A percentile compares a stretch with the other conserved stretches of the same genome.
phyloP scores from a whole-genome alignment of 2,329 filamentous ascomycete genomes.

The Fusarium torulosum region DNA sequence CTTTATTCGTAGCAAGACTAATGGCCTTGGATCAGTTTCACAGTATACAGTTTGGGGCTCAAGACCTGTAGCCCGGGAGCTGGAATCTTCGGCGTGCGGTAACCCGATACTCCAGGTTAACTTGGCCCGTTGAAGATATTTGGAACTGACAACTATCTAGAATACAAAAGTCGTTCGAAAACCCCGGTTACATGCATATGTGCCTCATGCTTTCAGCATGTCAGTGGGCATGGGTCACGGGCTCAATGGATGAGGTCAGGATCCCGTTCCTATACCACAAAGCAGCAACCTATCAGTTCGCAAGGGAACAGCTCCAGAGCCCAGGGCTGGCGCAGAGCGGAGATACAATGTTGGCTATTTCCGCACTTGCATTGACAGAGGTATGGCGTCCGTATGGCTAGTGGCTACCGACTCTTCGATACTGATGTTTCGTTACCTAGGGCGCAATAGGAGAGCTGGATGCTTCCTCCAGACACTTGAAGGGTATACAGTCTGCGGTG shows the following conservation, averaged over 20 bases:
- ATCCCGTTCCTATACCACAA: slow-evolving; percentile 62
- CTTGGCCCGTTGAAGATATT: not conserved
- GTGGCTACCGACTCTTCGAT: not conserved
- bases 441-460: slow-evolving; percentile 59
- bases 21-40: slow-evolving; percentile 51
- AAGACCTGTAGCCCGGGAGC: slow-evolving; percentile 54
- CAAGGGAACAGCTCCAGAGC: slow-evolving; percentile 57
- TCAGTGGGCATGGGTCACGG: slow-evolving; percentile 61
- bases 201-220: slow-evolving; percentile 60
- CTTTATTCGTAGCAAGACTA: slow-evolving; percentile 20
- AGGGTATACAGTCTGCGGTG: slow-evolving; percentile 53
- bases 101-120: slow-evolving; percentile 10
- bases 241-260: slow-evolving; percentile 59
- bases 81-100: slow-evolving; percentile 50
- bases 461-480: slow-evolving; percentile 58
- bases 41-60: slow-evolving; percentile 58
- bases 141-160: slow-evolving; percentile 47
- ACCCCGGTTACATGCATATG: slow-evolving; percentile 61
- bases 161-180: slow-evolving; percentile 58
- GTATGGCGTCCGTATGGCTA: slow-evolving; percentile 44
- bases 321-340: slow-evolving; percentile 56
- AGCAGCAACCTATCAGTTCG: slow-evolving; percentile 61
- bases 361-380: slow-evolving; percentile 60
- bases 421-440: slow-evolving; percentile 45
- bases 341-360: slow-evolving; percentile 59